Evolutionary conservation across 768 basidiomycete genomes (phyloP), one percentile per base, ranked within the genome.

Genomic region (Suillus lakei): DNA sequence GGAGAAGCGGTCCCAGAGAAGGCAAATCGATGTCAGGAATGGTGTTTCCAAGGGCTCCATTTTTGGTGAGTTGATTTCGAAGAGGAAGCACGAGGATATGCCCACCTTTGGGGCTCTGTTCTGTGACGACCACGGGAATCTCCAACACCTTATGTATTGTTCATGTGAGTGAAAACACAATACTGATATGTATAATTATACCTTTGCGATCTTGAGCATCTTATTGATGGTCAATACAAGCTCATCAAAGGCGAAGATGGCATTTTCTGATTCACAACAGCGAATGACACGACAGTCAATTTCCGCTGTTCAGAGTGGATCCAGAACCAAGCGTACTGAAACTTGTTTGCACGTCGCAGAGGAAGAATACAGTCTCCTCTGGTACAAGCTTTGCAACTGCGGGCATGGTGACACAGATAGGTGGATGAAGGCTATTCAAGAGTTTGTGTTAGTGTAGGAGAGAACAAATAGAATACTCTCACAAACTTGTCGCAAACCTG

Each of bases 261-360:
- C 83, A 23, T 82, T 64, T 15, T 71, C 84, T 85, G 68, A 18
- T 46, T 46, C n/a, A 36, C 4, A 53, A 30, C 4, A 53, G 7
- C 13, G 69, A 76, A 80, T 64, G 23, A 46, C 50, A 53, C 50
- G 34, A 51, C 46, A 50, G 30, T 46, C 39, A 55, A 60, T 30
- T 58, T 12, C 13, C 3, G 28, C 8, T 8, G 48, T 51, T 21
- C 10, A 1, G n/a, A 41, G 21, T 26, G 23, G 21, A 28, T 63
- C 36, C 50, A 23, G n/a, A 60, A 36, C 5, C 34, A 23, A 53
- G 65, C 87, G 67, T 69, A 93, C 93, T 79, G 78, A 95, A 91
- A 67, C 86, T 85, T 9, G 85, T 81, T 78, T 96, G 95, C 2
- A 96, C 77, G 75, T 97, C 96, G 74, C 95, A 98, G 32, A 94